These are phyloP conservation scores for Aspergillus terreus DNA, from an alignment of 2,329 filamentous ascomycete genomes.

Conservation along the genomic window DNA sequence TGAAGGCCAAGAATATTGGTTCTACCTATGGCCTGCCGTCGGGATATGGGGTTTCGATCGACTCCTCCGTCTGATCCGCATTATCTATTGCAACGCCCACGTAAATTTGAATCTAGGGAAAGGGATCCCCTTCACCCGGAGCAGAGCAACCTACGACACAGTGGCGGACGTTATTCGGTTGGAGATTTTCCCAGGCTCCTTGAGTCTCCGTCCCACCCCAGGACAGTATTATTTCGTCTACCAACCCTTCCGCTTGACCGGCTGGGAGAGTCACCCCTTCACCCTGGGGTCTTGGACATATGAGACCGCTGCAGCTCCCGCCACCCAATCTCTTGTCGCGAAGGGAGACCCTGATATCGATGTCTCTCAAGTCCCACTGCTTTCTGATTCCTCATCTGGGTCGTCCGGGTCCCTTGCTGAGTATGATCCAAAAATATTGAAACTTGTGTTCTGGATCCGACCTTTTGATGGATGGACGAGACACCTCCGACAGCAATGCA, in stretches of 20 bases:
- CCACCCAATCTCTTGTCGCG: neutral
- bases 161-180: conserved; percentile 46
- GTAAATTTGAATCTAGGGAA: conserved; percentile 20
- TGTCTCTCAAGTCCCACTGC: conserved; percentile 23
- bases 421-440: conserved; percentile 11
- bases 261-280: conserved; percentile 54
- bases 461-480: conserved; percentile 52
- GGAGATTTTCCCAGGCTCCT: conserved; percentile 39
- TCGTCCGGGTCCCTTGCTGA: neutral
- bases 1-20: conserved; percentile 44
- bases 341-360: conserved; percentile 12
- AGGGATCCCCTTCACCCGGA: conserved; percentile 28
- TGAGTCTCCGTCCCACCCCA: conserved; percentile 33
- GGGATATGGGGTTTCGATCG: conserved; percentile 50
- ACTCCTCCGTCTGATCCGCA: conserved; percentile 39
- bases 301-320: conserved; percentile 1
- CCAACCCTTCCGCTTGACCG: conserved; percentile 39
- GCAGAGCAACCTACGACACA: conserved; percentile 42
- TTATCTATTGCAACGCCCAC: conserved; percentile 44
- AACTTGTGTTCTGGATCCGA: conserved; percentile 48
- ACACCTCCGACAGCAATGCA: conserved; percentile 39
- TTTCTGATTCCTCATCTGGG: conserved; percentile 13
- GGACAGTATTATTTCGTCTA: conserved; percentile 53
- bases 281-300: conserved; percentile 37
- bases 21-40: conserved; percentile 50